Percentiles rank a stretch among this genome's conserved stretches.
phyloP scores from a whole-genome alignment of 495 filamentous ascomycete genomes.

The Penicillium turbatum region DNA sequence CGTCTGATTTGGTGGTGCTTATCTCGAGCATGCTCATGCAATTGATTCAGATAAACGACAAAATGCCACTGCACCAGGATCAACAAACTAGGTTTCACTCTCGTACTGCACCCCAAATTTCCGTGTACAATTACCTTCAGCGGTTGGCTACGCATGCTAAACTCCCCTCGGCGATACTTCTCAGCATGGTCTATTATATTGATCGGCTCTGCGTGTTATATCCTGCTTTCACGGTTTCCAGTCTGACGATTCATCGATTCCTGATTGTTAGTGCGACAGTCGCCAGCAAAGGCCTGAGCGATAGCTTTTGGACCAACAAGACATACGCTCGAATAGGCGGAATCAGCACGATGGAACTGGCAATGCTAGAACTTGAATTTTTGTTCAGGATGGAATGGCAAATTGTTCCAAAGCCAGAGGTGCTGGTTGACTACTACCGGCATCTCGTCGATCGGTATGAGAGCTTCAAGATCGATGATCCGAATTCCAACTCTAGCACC shows the following conservation, averaged over 20 bases:
- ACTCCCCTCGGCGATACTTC: conserved; percentile 84
- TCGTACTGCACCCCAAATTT: conserved; percentile 88
- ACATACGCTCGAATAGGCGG: conserved; percentile 93
- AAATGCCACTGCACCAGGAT: conserved; percentile 75
- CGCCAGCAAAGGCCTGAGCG: conserved; percentile 90
- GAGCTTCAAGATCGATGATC: conserved; percentile 54
- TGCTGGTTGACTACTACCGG: conserved; percentile 86
- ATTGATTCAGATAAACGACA: conserved; percentile 87
- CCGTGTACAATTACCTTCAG: conserved; percentile 85
- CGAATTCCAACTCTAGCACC: too few relatives aligned
- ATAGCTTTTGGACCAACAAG: conserved; percentile 96
- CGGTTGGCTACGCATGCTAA: conserved; percentile 91
- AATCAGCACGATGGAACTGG: conserved; percentile 80
- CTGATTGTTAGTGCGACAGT: conserved; percentile 94
- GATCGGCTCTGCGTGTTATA: conserved; percentile 88
- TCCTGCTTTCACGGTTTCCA: conserved; percentile 91
- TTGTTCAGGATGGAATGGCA: conserved; percentile 88
- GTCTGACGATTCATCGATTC: conserved; percentile 93
- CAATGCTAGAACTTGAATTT: conserved; percentile 92
- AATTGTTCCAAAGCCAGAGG: conserved; percentile 92
- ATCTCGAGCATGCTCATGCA: conserved; percentile 96
- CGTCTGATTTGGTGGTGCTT: conserved; percentile 79
- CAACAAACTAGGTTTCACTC: conserved; percentile 93
- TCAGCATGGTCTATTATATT: conserved; percentile 99
- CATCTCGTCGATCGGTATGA: conserved; percentile 72